These are phyloP conservation scores for Aspergillus quadrilineatus DNA, from an alignment of 2,329 filamentous ascomycete genomes.

Conservation along the genomic window DNA sequence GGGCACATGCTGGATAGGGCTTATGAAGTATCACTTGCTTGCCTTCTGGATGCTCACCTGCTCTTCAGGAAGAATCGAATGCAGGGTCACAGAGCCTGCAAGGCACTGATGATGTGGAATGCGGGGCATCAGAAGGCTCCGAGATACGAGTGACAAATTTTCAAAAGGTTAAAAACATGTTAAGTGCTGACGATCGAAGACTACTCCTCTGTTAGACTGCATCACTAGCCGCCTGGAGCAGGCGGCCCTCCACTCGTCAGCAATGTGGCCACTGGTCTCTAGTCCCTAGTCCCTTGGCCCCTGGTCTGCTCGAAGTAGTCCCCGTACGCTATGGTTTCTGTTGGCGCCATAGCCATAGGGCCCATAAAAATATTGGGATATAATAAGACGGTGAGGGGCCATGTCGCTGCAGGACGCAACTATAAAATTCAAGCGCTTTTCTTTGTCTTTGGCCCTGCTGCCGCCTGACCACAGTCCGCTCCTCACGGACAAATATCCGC, in stretches of 20 bases:
- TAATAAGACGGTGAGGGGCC: constrained; percentile 7
- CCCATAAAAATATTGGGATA: neutral
- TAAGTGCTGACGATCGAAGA: constrained; percentile 1
- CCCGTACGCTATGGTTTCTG: constrained; percentile 2
- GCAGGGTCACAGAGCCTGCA: neutral
- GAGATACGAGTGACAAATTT: neutral
- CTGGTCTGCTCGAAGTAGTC: no score
- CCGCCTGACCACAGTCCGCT: constrained; percentile 3
- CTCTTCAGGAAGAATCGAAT: neutral
- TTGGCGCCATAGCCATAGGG: constrained; percentile 3
- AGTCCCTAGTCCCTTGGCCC: neutral
- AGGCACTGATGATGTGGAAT: neutral
- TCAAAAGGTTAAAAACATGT: neutral
- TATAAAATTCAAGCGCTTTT: neutral
- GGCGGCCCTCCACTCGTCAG: constrained; percentile 9
- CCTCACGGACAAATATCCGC: constrained; percentile 6
- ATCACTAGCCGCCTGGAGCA: constrained; percentile 6
- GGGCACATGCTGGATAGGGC: neutral
- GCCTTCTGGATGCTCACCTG: neutral
- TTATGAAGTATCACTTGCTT: neutral
- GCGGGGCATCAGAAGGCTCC: neutral
- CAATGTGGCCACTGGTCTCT: neutral
- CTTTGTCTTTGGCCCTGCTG: neutral
- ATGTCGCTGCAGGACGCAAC: neutral
- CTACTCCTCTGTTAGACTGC: neutral